Base-by-base conservation (phyloP, 306 rosid species). In the Cicer arietinum region DNA sequence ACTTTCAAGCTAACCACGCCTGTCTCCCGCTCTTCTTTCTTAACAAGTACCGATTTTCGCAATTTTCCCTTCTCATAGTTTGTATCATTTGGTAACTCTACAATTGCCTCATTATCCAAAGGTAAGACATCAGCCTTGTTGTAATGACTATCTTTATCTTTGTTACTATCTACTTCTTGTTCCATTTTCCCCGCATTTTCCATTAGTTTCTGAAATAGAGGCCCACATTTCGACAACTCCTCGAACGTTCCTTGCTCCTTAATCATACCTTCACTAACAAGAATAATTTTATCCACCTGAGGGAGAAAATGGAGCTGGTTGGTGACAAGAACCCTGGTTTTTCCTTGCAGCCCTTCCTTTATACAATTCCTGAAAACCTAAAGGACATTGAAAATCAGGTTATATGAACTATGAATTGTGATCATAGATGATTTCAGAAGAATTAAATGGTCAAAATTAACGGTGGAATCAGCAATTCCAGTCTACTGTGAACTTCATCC, bases 231-330 rank as follows among this genome's bases (percentile, higher is more conserved):
- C 13, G 93, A 84, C 58, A 93, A 84, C 84, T 93, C 93, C 85
- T 89, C 95, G 74, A 88, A 93, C 71, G 94, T 91, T 80, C 98
- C 98, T n/a, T 87, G 85, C 82, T 88, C 98, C 79, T 80, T 82
- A 74, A 93, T 62, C 77, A 44, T 79, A 41, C 98, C 97, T 13
- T 91, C 91, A 58, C 78, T 85, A 51, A 93, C 83, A 37, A 93
- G 71, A 71, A 93, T 80, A 67, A 93, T 86, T 76, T 83, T 85
- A 58, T 93, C 98, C 80, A 93, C 92, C 54, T 85, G 96, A 54
- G 96, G 94, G 74, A 93, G 98, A 80, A 93, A 89, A 84, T 91
- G 98, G 46, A 93, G 88, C 84, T 93, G 98, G 84, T 93, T 93
- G 41, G 98, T 93, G 71, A 93, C 97, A 75, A 93, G 96, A 79